Evolutionary conservation across 2,329 filamentous ascomycete genomes (phyloP).

Genomic region (Diaporthe vexans): DNA sequence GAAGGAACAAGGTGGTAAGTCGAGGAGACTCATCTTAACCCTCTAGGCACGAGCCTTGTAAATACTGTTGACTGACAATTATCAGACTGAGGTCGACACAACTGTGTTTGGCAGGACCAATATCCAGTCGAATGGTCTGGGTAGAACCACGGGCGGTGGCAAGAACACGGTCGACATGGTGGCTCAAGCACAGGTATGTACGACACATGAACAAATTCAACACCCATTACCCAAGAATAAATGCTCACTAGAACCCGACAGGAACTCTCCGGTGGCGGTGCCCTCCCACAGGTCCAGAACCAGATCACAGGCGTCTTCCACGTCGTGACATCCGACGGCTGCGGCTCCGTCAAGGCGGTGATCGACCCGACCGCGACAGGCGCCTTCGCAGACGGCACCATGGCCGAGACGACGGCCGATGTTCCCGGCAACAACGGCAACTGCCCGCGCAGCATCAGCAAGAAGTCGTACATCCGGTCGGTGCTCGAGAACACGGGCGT

Average conservation of each 20-base stretch:
- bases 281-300: slow-evolving; percentile 56
- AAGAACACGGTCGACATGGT: slow-evolving; percentile 54
- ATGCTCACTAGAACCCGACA: slow-evolving; percentile 41
- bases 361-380: slow-evolving; percentile 54
- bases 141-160: slow-evolving; percentile 53
- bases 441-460: slow-evolving; percentile 37
- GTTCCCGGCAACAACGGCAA: slow-evolving; percentile 42
- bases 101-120: slow-evolving; percentile 47
- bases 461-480: slow-evolving; percentile 29
- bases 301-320: slow-evolving; percentile 54
- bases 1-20: slow-evolving; percentile 35
- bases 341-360: slow-evolving; percentile 56
- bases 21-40: accelerated
- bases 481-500: slow-evolving; percentile 39
- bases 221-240: neutral
- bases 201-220: neutral
- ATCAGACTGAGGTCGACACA: slow-evolving; percentile 51
- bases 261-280: slow-evolving; percentile 54
- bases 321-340: slow-evolving; percentile 59
- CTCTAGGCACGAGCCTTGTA: neutral
- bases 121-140: slow-evolving; percentile 55
- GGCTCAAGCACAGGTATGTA: slow-evolving; percentile 42
- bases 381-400: slow-evolving; percentile 40
- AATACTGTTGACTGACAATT: neutral
- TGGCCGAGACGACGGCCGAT: slow-evolving; percentile 41